Percentiles rank a stretch among this genome's conserved stretches.
These are phyloP conservation scores for Chloranthus sessilifolius DNA, from an alignment of 164 flowering plant genomes.

Conservation along the genomic window DNA sequence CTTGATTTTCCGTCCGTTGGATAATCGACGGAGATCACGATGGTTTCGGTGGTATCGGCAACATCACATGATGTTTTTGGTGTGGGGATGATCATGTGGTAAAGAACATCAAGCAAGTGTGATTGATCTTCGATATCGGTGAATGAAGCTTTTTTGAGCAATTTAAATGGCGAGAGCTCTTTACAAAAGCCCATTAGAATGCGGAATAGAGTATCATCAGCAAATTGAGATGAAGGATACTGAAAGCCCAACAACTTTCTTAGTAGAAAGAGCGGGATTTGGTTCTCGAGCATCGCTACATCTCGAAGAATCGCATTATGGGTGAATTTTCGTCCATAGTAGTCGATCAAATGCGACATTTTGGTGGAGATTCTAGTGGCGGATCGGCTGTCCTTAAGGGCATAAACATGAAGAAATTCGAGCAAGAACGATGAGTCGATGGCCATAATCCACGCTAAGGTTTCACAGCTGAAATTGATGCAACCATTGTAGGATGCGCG, in stretches of 20 bases:
- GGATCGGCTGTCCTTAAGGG: slow-evolving; percentile 11
- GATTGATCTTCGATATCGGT: neutral
- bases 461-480: slow-evolving; percentile 20
- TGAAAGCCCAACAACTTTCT: slow-evolving; percentile 12
- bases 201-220: slow-evolving; percentile 13
- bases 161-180: slow-evolving; percentile 32
- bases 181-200: slow-evolving; percentile 32
- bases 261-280: slow-evolving; percentile 24
- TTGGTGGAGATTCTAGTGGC: neutral
- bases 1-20: no score
- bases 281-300: slow-evolving; percentile 28
- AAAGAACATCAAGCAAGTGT: slow-evolving; percentile 37
- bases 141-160: neutral
- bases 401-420: slow-evolving; percentile 18
- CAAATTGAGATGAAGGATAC: slow-evolving; percentile 8
- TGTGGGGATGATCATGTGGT: slow-evolving; percentile 18
- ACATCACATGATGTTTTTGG: neutral
- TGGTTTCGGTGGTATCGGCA: no score
- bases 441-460: slow-evolving; percentile 27
- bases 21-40: no score
- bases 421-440: slow-evolving; percentile 29
- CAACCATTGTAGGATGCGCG: slow-evolving; percentile 22
- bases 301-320: slow-evolving; percentile 24
- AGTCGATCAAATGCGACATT: slow-evolving; percentile 17
- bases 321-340: slow-evolving; percentile 13